Conservation (phyloP, 805 yeast species). For the Wickerhamomyces bovis region DNA sequence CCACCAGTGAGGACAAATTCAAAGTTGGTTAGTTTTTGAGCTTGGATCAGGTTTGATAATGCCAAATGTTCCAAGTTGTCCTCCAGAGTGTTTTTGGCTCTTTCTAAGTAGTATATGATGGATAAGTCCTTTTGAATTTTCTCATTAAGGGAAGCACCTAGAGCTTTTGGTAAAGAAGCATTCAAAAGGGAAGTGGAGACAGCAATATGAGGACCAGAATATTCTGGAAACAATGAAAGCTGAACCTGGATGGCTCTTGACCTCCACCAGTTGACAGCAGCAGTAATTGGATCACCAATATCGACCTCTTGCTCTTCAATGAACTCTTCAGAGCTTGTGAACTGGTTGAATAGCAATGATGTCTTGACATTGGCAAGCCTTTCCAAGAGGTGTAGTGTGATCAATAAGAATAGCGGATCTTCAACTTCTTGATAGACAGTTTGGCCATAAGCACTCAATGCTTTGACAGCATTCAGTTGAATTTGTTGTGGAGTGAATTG, state of each 20-base stretch:
- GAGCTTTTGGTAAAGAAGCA: constrained; percentile 16
- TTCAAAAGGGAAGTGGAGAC: constrained; percentile 29
- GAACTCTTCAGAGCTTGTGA: constrained; percentile 25
- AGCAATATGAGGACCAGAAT: constrained; percentile 40
- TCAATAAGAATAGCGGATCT: constrained; percentile 39
- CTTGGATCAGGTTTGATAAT: constrained; percentile 47
- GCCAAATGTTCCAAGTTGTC: constrained; percentile 60
- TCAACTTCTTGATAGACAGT: constrained; percentile 58
- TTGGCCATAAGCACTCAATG: constrained; percentile 59
- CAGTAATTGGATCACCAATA: constrained; percentile 22
- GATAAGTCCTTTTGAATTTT: constrained; percentile 34
- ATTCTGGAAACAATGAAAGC: constrained; percentile 57
- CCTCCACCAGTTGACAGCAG: constrained; percentile 70
- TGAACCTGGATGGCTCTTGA: constrained; percentile 62
- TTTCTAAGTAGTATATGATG: constrained; percentile 55
- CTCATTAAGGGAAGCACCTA: constrained; percentile 23
- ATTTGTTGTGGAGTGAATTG: constrained; percentile 9
- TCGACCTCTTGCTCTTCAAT: constrained; percentile 12
- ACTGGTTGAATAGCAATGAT: constrained; percentile 24
- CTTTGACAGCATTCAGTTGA: constrained; percentile 26
- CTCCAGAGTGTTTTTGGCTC: constrained; percentile 56
- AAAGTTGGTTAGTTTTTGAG: constrained; percentile 53
- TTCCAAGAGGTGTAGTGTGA: constrained; percentile 42
- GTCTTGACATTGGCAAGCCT: constrained; percentile 26
- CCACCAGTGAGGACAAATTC: constrained; percentile 76